Evolutionary conservation across 1,139 yeast species (phyloP).

Genomic region (Saccharomyces hybrid): DNA sequence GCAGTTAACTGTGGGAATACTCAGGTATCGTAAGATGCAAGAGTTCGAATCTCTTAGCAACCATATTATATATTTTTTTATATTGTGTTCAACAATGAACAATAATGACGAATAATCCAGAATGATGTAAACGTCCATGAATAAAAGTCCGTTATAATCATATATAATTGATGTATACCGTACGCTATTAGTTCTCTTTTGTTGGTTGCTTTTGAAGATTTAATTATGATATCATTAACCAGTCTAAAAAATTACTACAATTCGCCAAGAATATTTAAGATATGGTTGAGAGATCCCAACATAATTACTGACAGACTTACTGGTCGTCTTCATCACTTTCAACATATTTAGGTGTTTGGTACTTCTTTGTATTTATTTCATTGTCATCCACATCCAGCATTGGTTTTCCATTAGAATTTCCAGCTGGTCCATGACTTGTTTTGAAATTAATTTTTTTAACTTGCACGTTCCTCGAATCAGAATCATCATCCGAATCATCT

Average conservation of each 20-base stretch:
- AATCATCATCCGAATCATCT: neutral
- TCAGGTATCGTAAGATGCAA: conserved; percentile 10
- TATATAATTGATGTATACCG: neutral
- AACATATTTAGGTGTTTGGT: neutral
- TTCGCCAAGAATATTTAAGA: neutral
- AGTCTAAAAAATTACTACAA: neutral
- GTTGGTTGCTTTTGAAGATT: neutral
- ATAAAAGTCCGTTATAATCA: neutral
- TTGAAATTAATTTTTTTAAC: neutral
- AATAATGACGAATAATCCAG: neutral
- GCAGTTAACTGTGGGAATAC: conserved; percentile 5
- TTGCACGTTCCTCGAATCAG: neutral
- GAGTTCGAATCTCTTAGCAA: conserved; percentile 9
- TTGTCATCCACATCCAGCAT: neutral
- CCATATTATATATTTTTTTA: neutral
- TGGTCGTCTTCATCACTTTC: neutral
- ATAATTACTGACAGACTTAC: neutral
- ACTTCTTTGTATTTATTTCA: neutral
- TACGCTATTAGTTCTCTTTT: neutral
- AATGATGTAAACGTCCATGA: neutral
- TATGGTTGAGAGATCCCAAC: neutral
- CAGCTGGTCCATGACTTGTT: neutral
- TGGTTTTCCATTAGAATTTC: neutral
- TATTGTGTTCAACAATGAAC: no score
- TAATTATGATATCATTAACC: neutral